These are phyloP conservation scores for Thelephora ganbajun DNA, from an alignment of 768 basidiomycete species.

Conservation along the genomic window DNA sequence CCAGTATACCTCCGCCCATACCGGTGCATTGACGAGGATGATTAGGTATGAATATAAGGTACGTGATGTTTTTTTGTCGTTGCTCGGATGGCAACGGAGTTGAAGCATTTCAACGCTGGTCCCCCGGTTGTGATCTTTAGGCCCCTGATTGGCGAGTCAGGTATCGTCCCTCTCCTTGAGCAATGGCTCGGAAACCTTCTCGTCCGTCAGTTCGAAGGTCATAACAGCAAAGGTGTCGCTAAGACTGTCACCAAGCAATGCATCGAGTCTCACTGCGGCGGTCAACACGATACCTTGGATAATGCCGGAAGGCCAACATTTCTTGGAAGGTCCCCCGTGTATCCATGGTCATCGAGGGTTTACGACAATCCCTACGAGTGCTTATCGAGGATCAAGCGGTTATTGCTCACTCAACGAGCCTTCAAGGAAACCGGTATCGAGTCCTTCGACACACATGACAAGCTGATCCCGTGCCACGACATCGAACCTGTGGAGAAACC, in stretches of 20 bases:
- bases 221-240: no score
- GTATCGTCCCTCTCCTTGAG: no score
- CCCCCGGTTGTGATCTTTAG: conserved; percentile 99
- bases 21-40: conserved; percentile 98
- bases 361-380: conserved; percentile 99
- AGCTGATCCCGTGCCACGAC: conserved; percentile 96
- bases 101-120: conserved; percentile 97
- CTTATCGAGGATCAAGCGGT: conserved; percentile 91
- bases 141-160: conserved; percentile 99
- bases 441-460: conserved; percentile 98
- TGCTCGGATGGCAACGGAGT: conserved; percentile 88
- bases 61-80: conserved; percentile 8
- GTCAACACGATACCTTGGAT: conserved; percentile 99
- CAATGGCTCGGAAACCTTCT: no score
- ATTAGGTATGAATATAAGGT: conserved; percentile 99
- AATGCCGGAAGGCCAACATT: conserved; percentile 98
- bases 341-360: conserved; percentile 96
- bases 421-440: no score
- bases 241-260: conserved; percentile 99
- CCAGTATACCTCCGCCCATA: conserved; percentile 95
- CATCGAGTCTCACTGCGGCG: conserved; percentile 97
- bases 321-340: conserved; percentile 99
- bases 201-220: no score
- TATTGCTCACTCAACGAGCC: no score
- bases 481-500: conserved; percentile 99